Base-by-base conservation (phyloP, 176 grass and related monocot genomes). In the Typha latifolia region DNA sequence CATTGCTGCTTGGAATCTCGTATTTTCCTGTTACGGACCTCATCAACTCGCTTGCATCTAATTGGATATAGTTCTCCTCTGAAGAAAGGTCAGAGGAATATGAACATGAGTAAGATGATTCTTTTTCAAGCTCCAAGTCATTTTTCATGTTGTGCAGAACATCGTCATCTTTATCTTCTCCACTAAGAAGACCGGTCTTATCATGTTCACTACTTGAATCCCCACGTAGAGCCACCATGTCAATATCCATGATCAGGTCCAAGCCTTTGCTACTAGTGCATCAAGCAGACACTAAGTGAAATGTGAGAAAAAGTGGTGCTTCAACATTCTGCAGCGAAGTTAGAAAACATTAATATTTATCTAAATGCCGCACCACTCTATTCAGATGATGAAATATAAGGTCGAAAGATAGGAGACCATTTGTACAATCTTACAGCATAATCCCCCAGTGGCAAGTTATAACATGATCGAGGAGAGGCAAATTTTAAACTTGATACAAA, bases 31-130 rank as follows among this genome's bases (percentile, higher is more conserved):
- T 57, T 4, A 51, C 31, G 4, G 75, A 18, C 47, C 27, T 67
- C 51, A 52, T 47, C 27, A 75, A 55, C 32, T 79, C 68, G 62
- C 19, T 49, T 49, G 55, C 37, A 47, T 84, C 77, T 48, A 83
- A 20, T 9, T 81, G 59, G 67, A 72, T 72, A 23, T 49, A 67
- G 64, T 66, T 70, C 19, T 62, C 78, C 4, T 47, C 51, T 0
- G 34, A 32, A 14, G 72, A 68, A 61, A 5, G 47, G 15, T 37
- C 32, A 11, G 69, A 56, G 6, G 43, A 50, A 0, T 69, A 84
- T 11, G 78, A 66, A 0, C 63, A 82, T 0, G 79, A 82, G 0
- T 66, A 79, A 0, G 82, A 63, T 0, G 73, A 67, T 18, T 61
- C 56, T 62, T 80, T 72, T 12, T 5, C 49, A 0, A 14, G 51